These are phyloP conservation scores for Candida tropicalis DNA, from an alignment of 1,139 yeast species.

Conservation along the genomic window DNA sequence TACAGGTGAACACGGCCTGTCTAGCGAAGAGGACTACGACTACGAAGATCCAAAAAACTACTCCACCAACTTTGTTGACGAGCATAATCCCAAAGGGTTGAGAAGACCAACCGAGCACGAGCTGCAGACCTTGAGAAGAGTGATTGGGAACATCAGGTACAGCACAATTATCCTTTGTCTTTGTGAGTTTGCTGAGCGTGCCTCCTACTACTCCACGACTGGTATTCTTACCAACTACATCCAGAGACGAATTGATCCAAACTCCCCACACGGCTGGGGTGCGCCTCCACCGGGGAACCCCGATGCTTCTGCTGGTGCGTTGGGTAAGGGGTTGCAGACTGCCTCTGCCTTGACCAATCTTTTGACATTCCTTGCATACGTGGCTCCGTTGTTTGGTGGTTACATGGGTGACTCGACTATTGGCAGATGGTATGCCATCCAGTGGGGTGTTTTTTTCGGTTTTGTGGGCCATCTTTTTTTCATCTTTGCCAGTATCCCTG, in stretches of 20 bases:
- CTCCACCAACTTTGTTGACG: constrained; percentile 30
- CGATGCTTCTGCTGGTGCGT: constrained; percentile 40
- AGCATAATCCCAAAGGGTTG: constrained; percentile 35
- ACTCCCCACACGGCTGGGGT: constrained; percentile 48
- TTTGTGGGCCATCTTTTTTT: constrained; percentile 40
- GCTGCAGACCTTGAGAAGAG: constrained; percentile 42
- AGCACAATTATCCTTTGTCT: constrained; percentile 40
- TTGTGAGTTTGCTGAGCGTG: constrained; percentile 50
- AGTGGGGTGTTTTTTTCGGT: constrained; percentile 44
- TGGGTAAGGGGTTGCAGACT: constrained; percentile 43
- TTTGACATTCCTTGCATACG: constrained; percentile 44
- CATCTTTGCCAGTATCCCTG: constrained; percentile 44
- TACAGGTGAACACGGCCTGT: background rate
- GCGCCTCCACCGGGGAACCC: constrained; percentile 47
- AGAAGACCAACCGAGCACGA: constrained; percentile 48
- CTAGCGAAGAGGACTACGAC: constrained; percentile 25
- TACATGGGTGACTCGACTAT: constrained; percentile 43
- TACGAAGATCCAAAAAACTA: constrained; percentile 27
- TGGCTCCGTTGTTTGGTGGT: constrained; percentile 48
- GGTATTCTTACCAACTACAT: constrained; percentile 46
- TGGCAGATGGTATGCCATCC: constrained; percentile 46
- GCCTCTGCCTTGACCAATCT: constrained; percentile 44
- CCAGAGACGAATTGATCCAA: constrained; percentile 53
- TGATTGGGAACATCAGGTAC: constrained; percentile 32
- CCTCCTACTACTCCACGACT: constrained; percentile 45